A percentile compares a stretch with the other conserved stretches of the same genome.
Conservation (phyloP, 1,284 basidiomycete species). For the Ganoderma sinense region DNA sequence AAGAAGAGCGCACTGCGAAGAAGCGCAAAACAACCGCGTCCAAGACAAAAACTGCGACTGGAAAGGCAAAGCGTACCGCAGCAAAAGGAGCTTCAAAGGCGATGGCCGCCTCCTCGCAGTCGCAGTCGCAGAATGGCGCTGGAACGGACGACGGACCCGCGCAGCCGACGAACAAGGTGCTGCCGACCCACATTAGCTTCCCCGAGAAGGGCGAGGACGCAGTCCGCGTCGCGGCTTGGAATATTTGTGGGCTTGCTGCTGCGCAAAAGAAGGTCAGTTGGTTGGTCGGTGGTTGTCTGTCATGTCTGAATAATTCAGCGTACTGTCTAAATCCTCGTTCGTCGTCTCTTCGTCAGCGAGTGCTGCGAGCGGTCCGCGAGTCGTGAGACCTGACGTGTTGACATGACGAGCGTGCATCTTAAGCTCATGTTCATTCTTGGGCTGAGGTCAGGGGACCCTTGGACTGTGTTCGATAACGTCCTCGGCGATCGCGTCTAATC, state of each 20-base stretch:
- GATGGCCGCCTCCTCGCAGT: background rate
- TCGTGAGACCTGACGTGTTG: background rate
- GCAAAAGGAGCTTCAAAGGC: background rate
- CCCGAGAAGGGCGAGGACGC: slow-evolving; percentile 55
- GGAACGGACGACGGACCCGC: slow-evolving; percentile 35
- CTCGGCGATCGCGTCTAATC: background rate
- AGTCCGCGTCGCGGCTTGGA: slow-evolving; percentile 76
- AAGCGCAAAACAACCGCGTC: slow-evolving; percentile 24
- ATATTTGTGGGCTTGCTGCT: slow-evolving; percentile 75
- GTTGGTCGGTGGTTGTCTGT: background rate
- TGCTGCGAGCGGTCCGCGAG: background rate
- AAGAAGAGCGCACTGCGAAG: slow-evolving; percentile 24
- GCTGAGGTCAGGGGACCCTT: background rate
- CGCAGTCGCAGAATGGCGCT: slow-evolving; percentile 1
- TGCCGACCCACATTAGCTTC: slow-evolving; percentile 72
- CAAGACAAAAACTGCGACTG: slow-evolving; percentile 1
- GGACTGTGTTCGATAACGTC: too few relatives aligned
- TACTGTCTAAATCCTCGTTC: background rate
- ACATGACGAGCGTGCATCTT: background rate
- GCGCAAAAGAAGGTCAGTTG: slow-evolving; percentile 72
- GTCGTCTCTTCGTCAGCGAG: background rate
- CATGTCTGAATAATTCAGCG: background rate
- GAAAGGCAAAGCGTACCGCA: slow-evolving; percentile 1
- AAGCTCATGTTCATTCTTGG: background rate
- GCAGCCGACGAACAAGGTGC: slow-evolving; percentile 76